These are phyloP conservation scores for Amphichorda felina DNA, from an alignment of 2,329 filamentous ascomycete genomes.

Conservation along the genomic window DNA sequence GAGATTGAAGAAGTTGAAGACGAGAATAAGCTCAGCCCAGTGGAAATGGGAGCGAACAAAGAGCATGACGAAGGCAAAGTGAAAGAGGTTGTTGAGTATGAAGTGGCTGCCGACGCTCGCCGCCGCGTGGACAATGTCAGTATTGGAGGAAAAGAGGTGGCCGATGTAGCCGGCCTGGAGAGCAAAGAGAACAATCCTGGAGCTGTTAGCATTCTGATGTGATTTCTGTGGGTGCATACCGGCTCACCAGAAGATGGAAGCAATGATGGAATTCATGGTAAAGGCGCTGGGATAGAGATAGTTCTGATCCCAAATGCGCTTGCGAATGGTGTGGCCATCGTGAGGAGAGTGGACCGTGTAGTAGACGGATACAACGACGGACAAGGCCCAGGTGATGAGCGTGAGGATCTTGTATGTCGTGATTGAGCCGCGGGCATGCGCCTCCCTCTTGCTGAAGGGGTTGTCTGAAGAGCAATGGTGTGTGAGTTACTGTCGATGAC, in stretches of 20 bases:
- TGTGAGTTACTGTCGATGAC: too few species aligned
- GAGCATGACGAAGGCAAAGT: constrained; percentile 72
- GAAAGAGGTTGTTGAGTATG: constrained; percentile 73
- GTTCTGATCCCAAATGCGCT: constrained; percentile 68
- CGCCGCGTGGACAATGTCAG: constrained; percentile 52
- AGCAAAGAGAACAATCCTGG: constrained; percentile 60
- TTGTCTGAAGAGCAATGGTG: constrained; percentile 40
- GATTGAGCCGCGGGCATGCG: constrained; percentile 48
- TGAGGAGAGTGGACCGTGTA: constrained; percentile 56
- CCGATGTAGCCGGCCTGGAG: constrained; percentile 66
- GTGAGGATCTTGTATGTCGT: constrained; percentile 67
- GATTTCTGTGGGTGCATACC: not conserved
- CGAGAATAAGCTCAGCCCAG: constrained; percentile 62
- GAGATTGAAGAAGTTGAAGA: constrained; percentile 76
- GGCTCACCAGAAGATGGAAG: constrained; percentile 63
- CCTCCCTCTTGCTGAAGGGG: constrained; percentile 62
- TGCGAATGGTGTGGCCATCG: constrained; percentile 45
- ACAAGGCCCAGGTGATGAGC: constrained; percentile 60
- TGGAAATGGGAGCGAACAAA: constrained; percentile 68
- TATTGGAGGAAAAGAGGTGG: constrained; percentile 60
- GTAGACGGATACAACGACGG: constrained; percentile 61
- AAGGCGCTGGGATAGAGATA: constrained; percentile 57
- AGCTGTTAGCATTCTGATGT: too few species aligned
- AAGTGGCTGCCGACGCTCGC: constrained; percentile 75
- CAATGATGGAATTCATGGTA: constrained; percentile 53